Base-by-base conservation (phyloP, 2,329 filamentous ascomycete species). In the Knufia petricola region DNA sequence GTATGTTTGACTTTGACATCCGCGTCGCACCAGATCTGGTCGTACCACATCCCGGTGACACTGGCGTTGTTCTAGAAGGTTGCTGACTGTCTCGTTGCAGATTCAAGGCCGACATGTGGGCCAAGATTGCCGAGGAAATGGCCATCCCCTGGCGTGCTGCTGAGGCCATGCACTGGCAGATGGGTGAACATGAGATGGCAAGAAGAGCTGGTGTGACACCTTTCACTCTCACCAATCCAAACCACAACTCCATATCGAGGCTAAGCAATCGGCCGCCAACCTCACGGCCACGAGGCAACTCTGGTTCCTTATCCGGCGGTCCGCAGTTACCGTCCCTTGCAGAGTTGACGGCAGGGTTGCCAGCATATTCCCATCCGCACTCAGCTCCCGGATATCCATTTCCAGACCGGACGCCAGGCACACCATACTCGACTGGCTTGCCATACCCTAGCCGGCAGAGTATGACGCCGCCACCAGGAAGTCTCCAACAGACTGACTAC, bases 81-180 rank as follows among this genome's bases (percentile, higher is more conserved):
- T 36, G 4, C 15, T 47, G 24, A 48, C 24, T 41, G n/a, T 46
- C 31, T 19, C 49, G 23, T 24, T n/a, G 30, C 63, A 96, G 90
- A 66, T 95, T 95, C 73, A 95, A 95, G 68, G 81, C 86, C 55
- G 88, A 96, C 63, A 96, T 96, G 87, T 98, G 90, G 90, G 82
- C 86, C 52, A 92, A 90, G 61, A 85, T 96, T 19, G 88, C 89
- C 36, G 87, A 92, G 64, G 90, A 96, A 67, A 90, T 98, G 82
- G 82, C 82, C 24, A 83, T 95, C 50, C 92, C 90, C 30, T 96
- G 90, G 90, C 79, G 92, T 61, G 88, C 92, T 15, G 90, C 87
- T 41, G 90, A 98, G 68, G 89, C 87, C 3, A 95, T 95, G 89
- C 92, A 96, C 68, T 98, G 92, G 90, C 85, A 94, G 62, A 75